A percentile compares a stretch with the other conserved stretches of the same genome.
These are phyloP conservation scores for Ogataea paraovalis DNA, from an alignment of 805 yeast species.

Conservation along the genomic window DNA sequence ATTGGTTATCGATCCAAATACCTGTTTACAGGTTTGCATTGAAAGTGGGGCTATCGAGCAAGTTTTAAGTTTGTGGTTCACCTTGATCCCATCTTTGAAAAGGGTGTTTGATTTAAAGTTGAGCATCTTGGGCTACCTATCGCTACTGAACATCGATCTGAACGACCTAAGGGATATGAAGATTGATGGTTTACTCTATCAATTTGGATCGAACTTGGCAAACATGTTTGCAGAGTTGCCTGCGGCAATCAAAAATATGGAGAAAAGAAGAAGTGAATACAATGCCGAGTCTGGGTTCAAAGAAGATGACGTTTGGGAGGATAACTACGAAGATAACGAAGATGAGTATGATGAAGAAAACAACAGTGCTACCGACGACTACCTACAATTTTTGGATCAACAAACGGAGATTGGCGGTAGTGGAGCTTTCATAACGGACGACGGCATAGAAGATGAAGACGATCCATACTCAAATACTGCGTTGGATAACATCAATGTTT, in stretches of 20 bases:
- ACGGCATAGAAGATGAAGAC: conserved; percentile 61
- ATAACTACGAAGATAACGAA: conserved; percentile 25
- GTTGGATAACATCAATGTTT: conserved; percentile 72
- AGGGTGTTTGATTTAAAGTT: conserved; percentile 82
- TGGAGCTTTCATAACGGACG: conserved; percentile 26
- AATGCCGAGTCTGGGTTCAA: conserved; percentile 27
- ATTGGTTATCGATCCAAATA: conserved; percentile 54
- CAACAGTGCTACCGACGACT: conserved; percentile 36
- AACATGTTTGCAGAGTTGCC: conserved; percentile 61
- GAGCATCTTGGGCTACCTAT: conserved; percentile 62
- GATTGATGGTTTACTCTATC: conserved; percentile 37
- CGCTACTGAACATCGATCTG: conserved; percentile 35
- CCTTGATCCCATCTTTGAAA: conserved; percentile 46
- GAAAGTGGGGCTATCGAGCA: conserved; percentile 39
- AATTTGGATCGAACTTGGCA: conserved; percentile 50
- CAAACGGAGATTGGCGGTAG: conserved; percentile 36
- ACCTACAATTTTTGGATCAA: conserved; percentile 43
- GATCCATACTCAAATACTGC: conserved; percentile 79
- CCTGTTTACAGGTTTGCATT: conserved; percentile 49
- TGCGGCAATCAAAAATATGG: conserved; percentile 61
- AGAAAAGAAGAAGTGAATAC: conserved; percentile 57
- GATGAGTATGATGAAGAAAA: conserved; percentile 32
- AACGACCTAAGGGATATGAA: conserved; percentile 17
- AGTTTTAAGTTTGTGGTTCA: conserved; percentile 68
- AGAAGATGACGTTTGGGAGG: conserved; percentile 19